Base-by-base conservation (phyloP, 208 protist species). In the Trypanosoma grayi region DNA sequence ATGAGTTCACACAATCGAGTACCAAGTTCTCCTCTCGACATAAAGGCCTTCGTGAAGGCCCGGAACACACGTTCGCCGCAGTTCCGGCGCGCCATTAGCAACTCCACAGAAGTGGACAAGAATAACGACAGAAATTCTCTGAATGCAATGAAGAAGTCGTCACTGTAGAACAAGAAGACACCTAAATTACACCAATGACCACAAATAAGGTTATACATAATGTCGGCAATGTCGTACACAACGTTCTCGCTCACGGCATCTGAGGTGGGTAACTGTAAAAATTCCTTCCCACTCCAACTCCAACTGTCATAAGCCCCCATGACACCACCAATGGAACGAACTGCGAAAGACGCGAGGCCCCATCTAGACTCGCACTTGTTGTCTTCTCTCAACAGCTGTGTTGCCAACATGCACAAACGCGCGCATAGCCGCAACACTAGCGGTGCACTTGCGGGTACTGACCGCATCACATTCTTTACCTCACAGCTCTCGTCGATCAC, bases 161-260 rank as follows among this genome's bases (percentile, higher is more conserved):
- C 79, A 55, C 41, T 52, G 63, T 93, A 95, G 48, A 80, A 73
- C 33, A 90, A 56, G 8, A 90, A 52, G 37, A 94, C 78, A 20
- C 89, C 89, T 7, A 92, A 53, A 50, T 92, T 91, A 60, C 81
- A 83, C 85, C 89, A 95, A 60, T 76, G 28, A 27, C 67, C 74
- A 28, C 45, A 63, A 76, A 87, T 87, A 41, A 92, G 54, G 24
- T 68, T 76, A 59, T 78, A 65, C 24, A 92, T 70, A 44, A 90
- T 72, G 43, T 84, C 73, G 0, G 81, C 70, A 46, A 86, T 55
- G 70, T 88, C 71, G 67, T 92, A 94, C 51, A 94, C 67, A 14
- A 86, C 67, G 0, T 45, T 39, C 18, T 75, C 73, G 27, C 76
- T 73, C 0, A 82, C 81, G 0, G 46, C 53, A 57, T 85, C 75